Base-by-base conservation (phyloP, 208 protist genomes). In the Leishmania guyanensis region DNA sequence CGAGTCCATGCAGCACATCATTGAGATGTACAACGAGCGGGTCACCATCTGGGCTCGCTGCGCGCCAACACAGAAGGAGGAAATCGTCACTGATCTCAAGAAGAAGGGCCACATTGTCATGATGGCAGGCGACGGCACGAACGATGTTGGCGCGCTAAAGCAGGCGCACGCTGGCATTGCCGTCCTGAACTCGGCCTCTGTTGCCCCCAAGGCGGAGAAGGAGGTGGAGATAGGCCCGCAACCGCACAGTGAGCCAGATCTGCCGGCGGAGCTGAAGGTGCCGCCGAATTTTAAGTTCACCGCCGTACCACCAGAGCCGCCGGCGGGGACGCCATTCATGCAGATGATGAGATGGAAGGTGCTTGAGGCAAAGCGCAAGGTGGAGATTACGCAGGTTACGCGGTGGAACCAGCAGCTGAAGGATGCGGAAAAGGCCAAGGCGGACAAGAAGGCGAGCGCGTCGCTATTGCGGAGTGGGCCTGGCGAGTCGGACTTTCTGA, bases 131-230 rank as follows among this genome's bases (percentile, higher is more conserved):
- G 97, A 99, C 86, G 97, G 97, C 79, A 98, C 95, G n/a, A 99
- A 99, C 89, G 97, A 99, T 88, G 99, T 99, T 20, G 99, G 99
- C 46, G 99, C 99, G 36, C 92, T 99, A 10, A 99, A 99, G 90
- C 97, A 99, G 85, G 98, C 99, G 5, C 95, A 99, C 87, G 98
- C 99, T 1, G 99, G 99, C 73, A 92, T 99, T 72, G 98, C 98
- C 10, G 88, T 99, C 68, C 84, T 99, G 39, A 98, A 98, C 86
- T 95, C 95, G 20, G 85, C 94, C 8, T 88, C 93, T 3, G 92
- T 98, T 16, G 80, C 69, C 53, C 82, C 53, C 20, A 75, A 62
- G 86, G 80, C n/a, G 75, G 80, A 66, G 86, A 81, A 89, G 72
- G 78, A 75, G 36, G 20, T 88, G 9, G 48, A 65, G 58, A 81